Evolutionary conservation across 176 grass and related monocot genomes (phyloP), one percentile per base, ranked within the genome.

Genomic region (Oryza meyeriana): DNA sequence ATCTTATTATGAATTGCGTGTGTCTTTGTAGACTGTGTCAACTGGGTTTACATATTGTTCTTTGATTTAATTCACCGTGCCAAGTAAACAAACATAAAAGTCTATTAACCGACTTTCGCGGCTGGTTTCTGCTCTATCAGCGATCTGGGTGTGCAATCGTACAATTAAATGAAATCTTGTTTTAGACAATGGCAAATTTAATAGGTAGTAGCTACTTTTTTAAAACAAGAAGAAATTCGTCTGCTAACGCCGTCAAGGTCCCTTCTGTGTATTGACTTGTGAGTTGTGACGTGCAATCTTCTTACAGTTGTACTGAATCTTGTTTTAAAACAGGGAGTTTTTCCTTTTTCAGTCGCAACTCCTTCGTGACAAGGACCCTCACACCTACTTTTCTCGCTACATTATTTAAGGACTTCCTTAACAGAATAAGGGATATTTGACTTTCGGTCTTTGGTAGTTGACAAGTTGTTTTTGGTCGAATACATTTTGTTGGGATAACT

Each of bases 271-370:
- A 22, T 70, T 70, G 64, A 58, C 44, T 41, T 76, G 28, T 77
- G 66, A 58, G 7, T 16, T 34, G n/a, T 59, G 55, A 59, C 8
- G 52, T 42, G 41, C 32, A 30, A 74, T 80, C 18, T 86, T 74
- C 25, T 86, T 42, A 59, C n/a, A 63, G 28, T 2, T 58, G 27
- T 66, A 13, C 11, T 24, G n/a, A 75, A 63, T 68, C 36, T 67
- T 85, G 62, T 76, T 75, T 84, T 75, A 33, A 68, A 85, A 64
- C 6, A 52, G 13, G 27, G 67, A 42, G 22, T 26, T 81, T 18
- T 65, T 86, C 65, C 35, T 52, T 75, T 65, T 4, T 77, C 3
- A 24, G 17, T 61, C 66, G 70, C 20, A 59, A 59, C 40, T 78
- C 42, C 30, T 67, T 78, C 66, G 13, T 74, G 83, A 79, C 29